Base-by-base conservation (phyloP, 1,284 basidiomycete genomes). In the Apiotrichum veenhuisii region DNA sequence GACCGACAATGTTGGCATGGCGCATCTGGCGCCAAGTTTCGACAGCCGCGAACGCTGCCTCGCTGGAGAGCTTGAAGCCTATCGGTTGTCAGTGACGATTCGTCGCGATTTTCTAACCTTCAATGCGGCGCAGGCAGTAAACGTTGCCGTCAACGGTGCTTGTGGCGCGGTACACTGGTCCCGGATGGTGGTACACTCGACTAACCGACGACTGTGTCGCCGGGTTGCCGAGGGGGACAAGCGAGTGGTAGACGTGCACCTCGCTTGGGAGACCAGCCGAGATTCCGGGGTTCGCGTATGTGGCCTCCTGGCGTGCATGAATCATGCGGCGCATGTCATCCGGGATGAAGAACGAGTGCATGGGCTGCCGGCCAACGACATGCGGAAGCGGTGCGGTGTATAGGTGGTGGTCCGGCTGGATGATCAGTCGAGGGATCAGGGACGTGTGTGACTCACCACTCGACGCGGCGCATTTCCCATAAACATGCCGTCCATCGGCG, bases 181-280 rank as follows among this genome's bases (percentile, higher is more conserved):
- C 87, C 59, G 85, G 84, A 60, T 79, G 78, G 14, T 79, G 78
- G 56, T 77, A 80, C 82, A 91, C 89, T 63, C 82, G 86, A 9
- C 85, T 85, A 54, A 89, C 83, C 65, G 88, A 86, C 54, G 85
- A 55, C n/a, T 63, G 50, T 14, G 55, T 59, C 15, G 54, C 56
- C 12, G 64, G 63, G 46, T 59, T 62, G 10, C 67, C 69, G 3
- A 98, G 80, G 0, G 89, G 89, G 3, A 88, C 83, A 12, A 97
- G 82, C 0, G 87, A 86, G 72, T 97, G 91, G 70, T 97, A 97
- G 1, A 90, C 91, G 68, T 94, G 90, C 10, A 96, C 77, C 68
- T 95, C 90, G 25, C 90, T 87, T 0, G 94, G 94, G 10, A 96
- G 80, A 22, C 83, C 82, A 0, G 61, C 54, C 14, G 64, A 62